phyloP scores from a whole-genome alignment of 2,329 filamentous ascomycete genomes.

The Rutstroemia sydowiana region DNA sequence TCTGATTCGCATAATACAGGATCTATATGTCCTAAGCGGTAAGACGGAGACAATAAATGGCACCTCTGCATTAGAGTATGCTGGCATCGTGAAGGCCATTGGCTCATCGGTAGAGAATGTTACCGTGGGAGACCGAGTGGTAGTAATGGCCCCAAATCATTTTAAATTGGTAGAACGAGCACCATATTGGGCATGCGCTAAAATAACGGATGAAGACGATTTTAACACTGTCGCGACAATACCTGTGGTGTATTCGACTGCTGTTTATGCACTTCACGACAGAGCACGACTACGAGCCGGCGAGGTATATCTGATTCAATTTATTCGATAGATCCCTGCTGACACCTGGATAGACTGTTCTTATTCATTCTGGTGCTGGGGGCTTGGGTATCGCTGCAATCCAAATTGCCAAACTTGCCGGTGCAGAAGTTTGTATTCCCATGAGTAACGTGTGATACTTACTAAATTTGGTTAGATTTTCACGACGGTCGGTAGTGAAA shows the following conservation, averaged over 20 bases:
- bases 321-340: too few relatives aligned
- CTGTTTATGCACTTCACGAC: slow-evolving; percentile 24
- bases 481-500: slow-evolving; percentile 23
- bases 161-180: slow-evolving; percentile 29
- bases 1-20: too few relatives aligned
- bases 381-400: slow-evolving; percentile 33
- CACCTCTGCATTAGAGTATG: too few relatives aligned
- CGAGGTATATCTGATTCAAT: too few relatives aligned
- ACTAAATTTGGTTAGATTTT: too few relatives aligned
- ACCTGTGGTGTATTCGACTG: slow-evolving; percentile 25
- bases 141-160: slow-evolving; percentile 27
- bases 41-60: too few relatives aligned
- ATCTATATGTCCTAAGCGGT: too few relatives aligned
- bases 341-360: slow-evolving; percentile 27
- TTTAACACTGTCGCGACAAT: slow-evolving; percentile 26
- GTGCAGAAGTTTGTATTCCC: too few relatives aligned
- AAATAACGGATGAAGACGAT: slow-evolving; percentile 21
- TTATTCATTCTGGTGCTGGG: slow-evolving; percentile 33
- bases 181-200: slow-evolving; percentile 21
- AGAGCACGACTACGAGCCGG: slow-evolving; percentile 20
- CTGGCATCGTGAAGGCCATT: slow-evolving; percentile 29
- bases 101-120: slow-evolving; percentile 27
- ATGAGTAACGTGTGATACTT: too few relatives aligned
- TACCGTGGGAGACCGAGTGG: slow-evolving; percentile 30
- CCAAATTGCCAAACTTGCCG: slow-evolving; percentile 26